Percentiles rank a stretch among this genome's conserved stretches.
Evolutionary conservation across 495 filamentous ascomycete genomes (phyloP).

Genomic region (Xylaria intraflava): DNA sequence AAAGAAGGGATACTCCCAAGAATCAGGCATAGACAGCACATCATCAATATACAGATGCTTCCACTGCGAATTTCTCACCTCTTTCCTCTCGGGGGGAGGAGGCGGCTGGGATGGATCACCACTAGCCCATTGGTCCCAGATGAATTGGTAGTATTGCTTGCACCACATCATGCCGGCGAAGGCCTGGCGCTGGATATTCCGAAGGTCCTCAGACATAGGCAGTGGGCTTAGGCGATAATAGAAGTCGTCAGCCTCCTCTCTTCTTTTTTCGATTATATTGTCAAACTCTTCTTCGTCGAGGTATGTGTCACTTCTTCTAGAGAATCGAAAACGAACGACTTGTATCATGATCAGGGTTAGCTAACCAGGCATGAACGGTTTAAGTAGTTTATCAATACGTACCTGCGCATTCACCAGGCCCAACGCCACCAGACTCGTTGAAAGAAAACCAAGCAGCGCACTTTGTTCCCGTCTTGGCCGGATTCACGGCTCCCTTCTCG

Average conservation of each 20-base stretch:
- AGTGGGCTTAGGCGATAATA: slow-evolving; percentile 89
- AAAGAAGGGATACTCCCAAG: slow-evolving; percentile 98
- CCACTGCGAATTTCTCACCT: slow-evolving; percentile 81
- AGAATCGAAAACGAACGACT: slow-evolving; percentile 87
- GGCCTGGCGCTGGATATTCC: slow-evolving; percentile 92
- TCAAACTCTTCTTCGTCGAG: slow-evolving; percentile 91
- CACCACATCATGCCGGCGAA: slow-evolving; percentile 97
- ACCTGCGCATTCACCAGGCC: slow-evolving; percentile 79
- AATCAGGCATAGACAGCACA: slow-evolving; percentile 94
- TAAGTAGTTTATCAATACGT: slow-evolving; percentile 6
- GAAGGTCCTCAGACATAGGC: slow-evolving; percentile 88
- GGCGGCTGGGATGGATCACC: slow-evolving; percentile 67
- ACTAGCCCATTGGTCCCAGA: slow-evolving; percentile 96
- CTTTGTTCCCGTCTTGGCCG: slow-evolving; percentile 74
- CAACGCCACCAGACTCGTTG: slow-evolving; percentile 78
- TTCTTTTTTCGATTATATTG: slow-evolving; percentile 79
- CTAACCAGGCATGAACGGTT: not conserved
- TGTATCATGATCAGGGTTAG: slow-evolving; percentile 7
- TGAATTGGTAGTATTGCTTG: slow-evolving; percentile 93
- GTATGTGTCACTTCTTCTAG: slow-evolving; percentile 62
- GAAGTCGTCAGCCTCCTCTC: slow-evolving; percentile 88
- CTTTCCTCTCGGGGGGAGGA: slow-evolving; percentile 72
- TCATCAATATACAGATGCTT: slow-evolving; percentile 91
- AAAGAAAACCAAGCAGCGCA: slow-evolving; percentile 88
- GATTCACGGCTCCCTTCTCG: slow-evolving; percentile 76